Percentiles rank a stretch among this genome's conserved stretches.
Conservation (phyloP, 164 flowering plant genomes). For the Piper longum region DNA sequence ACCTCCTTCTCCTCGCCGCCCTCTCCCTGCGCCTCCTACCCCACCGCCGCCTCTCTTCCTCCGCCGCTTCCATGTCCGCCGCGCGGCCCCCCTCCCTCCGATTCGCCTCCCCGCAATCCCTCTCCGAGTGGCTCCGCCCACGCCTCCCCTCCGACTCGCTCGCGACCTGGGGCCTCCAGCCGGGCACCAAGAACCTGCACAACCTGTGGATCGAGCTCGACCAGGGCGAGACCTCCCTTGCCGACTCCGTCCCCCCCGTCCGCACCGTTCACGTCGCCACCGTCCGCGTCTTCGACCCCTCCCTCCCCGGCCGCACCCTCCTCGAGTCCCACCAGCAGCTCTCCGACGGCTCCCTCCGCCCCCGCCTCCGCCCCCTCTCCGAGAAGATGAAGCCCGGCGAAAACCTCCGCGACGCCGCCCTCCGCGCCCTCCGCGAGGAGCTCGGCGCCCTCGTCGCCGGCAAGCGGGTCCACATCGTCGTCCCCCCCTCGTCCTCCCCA, state of each 20-base stretch:
- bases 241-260: constrained; percentile 57
- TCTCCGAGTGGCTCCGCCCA: constrained; percentile 74
- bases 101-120: constrained; percentile 61
- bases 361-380: constrained; percentile 54
- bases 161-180: constrained; percentile 70
- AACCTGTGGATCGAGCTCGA: constrained; percentile 87
- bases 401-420: constrained; percentile 39
- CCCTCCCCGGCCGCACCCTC: constrained; percentile 16
- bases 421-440: constrained; percentile 69
- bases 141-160: constrained; percentile 58
- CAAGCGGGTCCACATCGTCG: constrained; percentile 31
- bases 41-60: constrained; percentile 8
- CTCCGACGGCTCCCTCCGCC: constrained; percentile 54
- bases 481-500: constrained; percentile 42
- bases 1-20: constrained; percentile 13
- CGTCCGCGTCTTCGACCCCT: constrained; percentile 27
- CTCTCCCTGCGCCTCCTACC: constrained; percentile 19
- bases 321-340: constrained; percentile 71
- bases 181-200: constrained; percentile 91
- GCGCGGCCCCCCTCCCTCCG: constrained; percentile 8
- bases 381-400: constrained; percentile 94
- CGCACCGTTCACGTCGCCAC: constrained; percentile 63
- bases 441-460: constrained; percentile 38
- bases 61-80: constrained; percentile 10
- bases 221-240: constrained; percentile 63